These are phyloP conservation scores for Tilletia horrida DNA, from an alignment of 1,284 basidiomycete genomes.

Conservation along the genomic window DNA sequence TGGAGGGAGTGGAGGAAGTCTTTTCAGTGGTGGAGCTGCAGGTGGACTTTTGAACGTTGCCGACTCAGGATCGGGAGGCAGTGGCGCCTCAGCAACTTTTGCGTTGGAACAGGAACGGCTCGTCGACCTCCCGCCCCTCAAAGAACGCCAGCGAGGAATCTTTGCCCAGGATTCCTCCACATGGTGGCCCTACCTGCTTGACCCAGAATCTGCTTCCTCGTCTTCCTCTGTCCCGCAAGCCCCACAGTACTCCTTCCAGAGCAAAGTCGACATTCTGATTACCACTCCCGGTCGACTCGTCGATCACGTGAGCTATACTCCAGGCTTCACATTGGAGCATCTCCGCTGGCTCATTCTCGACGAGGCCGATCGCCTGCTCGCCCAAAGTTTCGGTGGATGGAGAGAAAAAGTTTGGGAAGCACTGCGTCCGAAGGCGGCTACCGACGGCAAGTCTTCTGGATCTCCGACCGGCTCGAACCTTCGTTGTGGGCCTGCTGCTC, in stretches of 20 bases:
- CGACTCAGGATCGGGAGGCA: constrained; percentile 25
- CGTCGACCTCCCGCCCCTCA: constrained; percentile 20
- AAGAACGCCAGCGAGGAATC: background rate
- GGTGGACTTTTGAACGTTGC: constrained; percentile 21
- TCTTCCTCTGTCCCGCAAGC: background rate
- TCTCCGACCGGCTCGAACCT: too few relatives aligned
- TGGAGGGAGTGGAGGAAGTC: background rate
- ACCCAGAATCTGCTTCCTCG: background rate
- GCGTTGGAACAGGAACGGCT: constrained; percentile 48
- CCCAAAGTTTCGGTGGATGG: constrained; percentile 96
- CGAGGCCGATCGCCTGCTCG: constrained; percentile 90
- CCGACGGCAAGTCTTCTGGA: background rate
- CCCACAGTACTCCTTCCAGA: background rate
- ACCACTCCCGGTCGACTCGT: constrained; percentile 93
- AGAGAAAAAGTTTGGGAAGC: constrained; percentile 11
- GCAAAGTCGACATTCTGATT: constrained; percentile 84
- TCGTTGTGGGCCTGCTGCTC: too few relatives aligned
- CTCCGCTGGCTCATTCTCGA: constrained; percentile 94
- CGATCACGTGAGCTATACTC: constrained; percentile 81
- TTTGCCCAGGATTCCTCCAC: background rate
- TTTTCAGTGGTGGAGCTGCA: background rate
- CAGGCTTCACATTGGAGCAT: constrained; percentile 85
- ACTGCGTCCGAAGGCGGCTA: constrained; percentile 15
- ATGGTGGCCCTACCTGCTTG: background rate
- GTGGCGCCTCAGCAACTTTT: constrained; percentile 50